phyloP scores from a whole-genome alignment of 495 filamentous ascomycete species.

The Podospora pseudocomata region DNA sequence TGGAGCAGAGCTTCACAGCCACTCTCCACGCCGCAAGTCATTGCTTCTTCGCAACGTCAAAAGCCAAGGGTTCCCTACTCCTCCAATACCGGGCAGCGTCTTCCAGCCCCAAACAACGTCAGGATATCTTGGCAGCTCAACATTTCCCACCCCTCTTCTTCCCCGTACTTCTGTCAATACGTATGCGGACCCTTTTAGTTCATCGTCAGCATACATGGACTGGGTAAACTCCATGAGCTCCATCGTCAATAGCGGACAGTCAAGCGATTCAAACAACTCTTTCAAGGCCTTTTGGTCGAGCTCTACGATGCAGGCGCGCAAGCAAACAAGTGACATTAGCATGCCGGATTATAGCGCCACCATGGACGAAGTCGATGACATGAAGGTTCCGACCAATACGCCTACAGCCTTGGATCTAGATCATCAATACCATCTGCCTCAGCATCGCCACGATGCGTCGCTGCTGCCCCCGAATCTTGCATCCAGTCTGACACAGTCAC shows the following conservation, averaged over 20 bases:
- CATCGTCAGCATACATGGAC: slow-evolving; percentile 34
- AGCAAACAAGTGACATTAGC: slow-evolving; percentile 35
- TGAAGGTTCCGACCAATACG: slow-evolving; percentile 42
- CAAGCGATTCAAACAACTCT: slow-evolving; percentile 12
- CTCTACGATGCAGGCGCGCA: slow-evolving; percentile 7
- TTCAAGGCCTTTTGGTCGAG: slow-evolving; percentile 9
- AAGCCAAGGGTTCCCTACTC: slow-evolving; percentile 14
- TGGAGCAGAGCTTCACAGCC: slow-evolving; percentile 40
- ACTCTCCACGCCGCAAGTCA: slow-evolving; percentile 37
- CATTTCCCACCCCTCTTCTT: slow-evolving; percentile 20
- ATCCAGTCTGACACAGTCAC: slow-evolving; percentile 40
- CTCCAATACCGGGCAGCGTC: slow-evolving; percentile 4
- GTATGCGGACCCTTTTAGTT: slow-evolving; percentile 37
- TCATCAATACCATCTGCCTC: slow-evolving; percentile 8
- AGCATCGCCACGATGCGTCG: slow-evolving; percentile 1
- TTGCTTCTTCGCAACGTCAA: slow-evolving; percentile 14
- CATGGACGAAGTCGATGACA: slow-evolving; percentile 28
- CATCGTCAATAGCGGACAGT: slow-evolving; percentile 25
- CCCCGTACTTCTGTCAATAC: slow-evolving; percentile 24
- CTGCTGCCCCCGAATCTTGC: slow-evolving; percentile 34
- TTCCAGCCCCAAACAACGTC: slow-evolving; percentile 21
- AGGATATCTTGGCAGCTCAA: slow-evolving; percentile 19
- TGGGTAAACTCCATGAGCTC: slow-evolving; percentile 25
- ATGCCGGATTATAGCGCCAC: slow-evolving; percentile 44
- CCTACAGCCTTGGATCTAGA: slow-evolving; percentile 25